These are phyloP conservation scores for Diaporthe sp. DNA, from an alignment of 2,329 filamentous ascomycete species.

Conservation along the genomic window DNA sequence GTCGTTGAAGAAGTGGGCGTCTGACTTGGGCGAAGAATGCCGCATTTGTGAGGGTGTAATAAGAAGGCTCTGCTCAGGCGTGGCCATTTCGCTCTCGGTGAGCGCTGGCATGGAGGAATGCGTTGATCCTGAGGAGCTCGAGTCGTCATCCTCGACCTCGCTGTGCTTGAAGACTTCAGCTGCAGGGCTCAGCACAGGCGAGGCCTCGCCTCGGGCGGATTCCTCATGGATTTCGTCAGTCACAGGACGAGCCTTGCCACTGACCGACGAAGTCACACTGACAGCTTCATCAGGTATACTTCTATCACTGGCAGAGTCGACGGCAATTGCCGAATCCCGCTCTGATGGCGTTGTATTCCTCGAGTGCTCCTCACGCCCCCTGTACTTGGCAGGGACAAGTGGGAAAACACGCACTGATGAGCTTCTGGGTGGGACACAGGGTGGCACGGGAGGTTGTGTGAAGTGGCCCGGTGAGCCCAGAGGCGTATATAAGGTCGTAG, in stretches of 20 bases:
- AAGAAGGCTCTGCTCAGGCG: conserved; percentile 48
- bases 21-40: conserved; percentile 38
- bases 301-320: neutral
- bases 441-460: neutral
- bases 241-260: neutral
- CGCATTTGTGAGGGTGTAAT: conserved; percentile 46
- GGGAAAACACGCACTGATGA: conserved; percentile 43
- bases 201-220: neutral
- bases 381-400: conserved; percentile 43
- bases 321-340: conserved; percentile 2
- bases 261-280: conserved; percentile 9
- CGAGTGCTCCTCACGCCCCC: neutral
- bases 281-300: neutral
- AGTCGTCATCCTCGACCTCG: conserved; percentile 30
- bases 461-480: conserved; percentile 27
- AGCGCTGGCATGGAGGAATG: conserved; percentile 50
- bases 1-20: conserved; percentile 23
- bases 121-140: conserved; percentile 42
- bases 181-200: conserved; percentile 29
- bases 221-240: neutral
- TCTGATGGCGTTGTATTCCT: neutral
- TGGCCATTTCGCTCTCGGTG: conserved; percentile 48
- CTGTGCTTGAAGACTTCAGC: conserved; percentile 28
- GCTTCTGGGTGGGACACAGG: neutral
- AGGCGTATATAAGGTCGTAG: conserved; percentile 5